These are phyloP conservation scores for Cladophialophora chaetospira DNA, from an alignment of 2,329 filamentous ascomycete species.

Conservation along the genomic window DNA sequence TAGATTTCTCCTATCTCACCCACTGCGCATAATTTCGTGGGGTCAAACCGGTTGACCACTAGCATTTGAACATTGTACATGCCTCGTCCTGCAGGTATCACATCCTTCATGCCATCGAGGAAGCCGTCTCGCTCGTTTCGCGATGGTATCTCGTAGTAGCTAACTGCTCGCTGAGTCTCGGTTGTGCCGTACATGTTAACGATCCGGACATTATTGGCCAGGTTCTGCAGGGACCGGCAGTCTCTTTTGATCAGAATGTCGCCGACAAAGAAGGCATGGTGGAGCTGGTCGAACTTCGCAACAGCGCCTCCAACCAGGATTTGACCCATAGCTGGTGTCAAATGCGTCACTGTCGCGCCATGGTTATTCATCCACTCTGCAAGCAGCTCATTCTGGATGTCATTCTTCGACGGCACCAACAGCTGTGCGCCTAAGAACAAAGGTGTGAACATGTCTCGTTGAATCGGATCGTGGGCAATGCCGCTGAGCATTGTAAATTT, in stretches of 20 bases:
- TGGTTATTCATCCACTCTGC: conserved; percentile 85
- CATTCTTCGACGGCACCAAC: conserved; percentile 75
- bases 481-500: conserved; percentile 82
- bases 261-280: conserved; percentile 85
- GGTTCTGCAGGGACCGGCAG: conserved; percentile 71
- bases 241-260: conserved; percentile 86
- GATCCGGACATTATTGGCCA: conserved; percentile 74
- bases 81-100: conserved; percentile 79
- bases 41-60: conserved; percentile 71
- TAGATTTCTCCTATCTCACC: conserved; percentile 86
- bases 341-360: conserved; percentile 75
- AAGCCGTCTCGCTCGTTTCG: conserved; percentile 63
- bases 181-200: conserved; percentile 89
- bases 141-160: conserved; percentile 77
- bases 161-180: conserved; percentile 78
- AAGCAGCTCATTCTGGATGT: conserved; percentile 82
- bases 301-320: conserved; percentile 84
- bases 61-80: conserved; percentile 89
- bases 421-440: conserved; percentile 81
- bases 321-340: conserved; percentile 96
- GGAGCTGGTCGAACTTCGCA: conserved; percentile 74
- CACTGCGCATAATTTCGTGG: conserved; percentile 70
- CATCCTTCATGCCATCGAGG: conserved; percentile 68
- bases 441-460: conserved; percentile 81
- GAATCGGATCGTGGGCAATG: conserved; percentile 67